A percentile compares a stretch with the other conserved stretches of the same genome.
These are phyloP conservation scores for Solanum commersonii DNA, from an alignment of 257 asterid genomes.

Conservation along the genomic window DNA sequence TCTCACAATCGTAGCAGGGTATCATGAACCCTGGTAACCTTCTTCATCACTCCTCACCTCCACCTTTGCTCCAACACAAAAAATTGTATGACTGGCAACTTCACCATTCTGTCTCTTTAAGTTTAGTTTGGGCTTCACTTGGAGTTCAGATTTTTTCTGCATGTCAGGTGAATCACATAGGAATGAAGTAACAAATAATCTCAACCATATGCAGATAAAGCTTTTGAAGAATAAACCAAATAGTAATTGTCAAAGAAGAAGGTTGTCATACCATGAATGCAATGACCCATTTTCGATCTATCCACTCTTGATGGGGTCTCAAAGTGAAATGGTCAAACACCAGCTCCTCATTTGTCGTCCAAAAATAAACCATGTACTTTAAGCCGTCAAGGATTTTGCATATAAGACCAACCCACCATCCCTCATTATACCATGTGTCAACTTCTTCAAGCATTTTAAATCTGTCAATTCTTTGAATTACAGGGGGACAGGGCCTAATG, in stretches of 20 bases:
- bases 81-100: constrained; percentile 6
- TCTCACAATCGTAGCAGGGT: constrained; percentile 29
- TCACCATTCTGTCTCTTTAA: constrained; percentile 5
- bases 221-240: neutral
- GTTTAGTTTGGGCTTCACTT: constrained; percentile 19
- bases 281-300: constrained; percentile 46
- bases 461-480: constrained; percentile 12
- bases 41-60: constrained; percentile 41
- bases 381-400: constrained; percentile 32
- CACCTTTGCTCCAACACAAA: constrained; percentile 27
- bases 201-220: neutral
- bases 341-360: constrained; percentile 43
- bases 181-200: neutral
- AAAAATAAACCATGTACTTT: constrained; percentile 42
- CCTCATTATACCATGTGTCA: constrained; percentile 65
- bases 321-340: constrained; percentile 24
- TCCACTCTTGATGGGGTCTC: constrained; percentile 69
- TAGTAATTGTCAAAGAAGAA: neutral
- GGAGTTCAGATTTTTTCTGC: constrained; percentile 35
- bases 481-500: constrained; percentile 54
- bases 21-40: constrained; percentile 40
- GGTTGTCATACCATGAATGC: constrained; percentile 27
- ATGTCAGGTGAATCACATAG: constrained; percentile 4
- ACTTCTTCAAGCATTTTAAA: constrained; percentile 47
- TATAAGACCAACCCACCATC: constrained; percentile 73